Evolutionary conservation across 2,329 filamentous ascomycete species (phyloP).

Genomic region (Blumeriella jaapii): DNA sequence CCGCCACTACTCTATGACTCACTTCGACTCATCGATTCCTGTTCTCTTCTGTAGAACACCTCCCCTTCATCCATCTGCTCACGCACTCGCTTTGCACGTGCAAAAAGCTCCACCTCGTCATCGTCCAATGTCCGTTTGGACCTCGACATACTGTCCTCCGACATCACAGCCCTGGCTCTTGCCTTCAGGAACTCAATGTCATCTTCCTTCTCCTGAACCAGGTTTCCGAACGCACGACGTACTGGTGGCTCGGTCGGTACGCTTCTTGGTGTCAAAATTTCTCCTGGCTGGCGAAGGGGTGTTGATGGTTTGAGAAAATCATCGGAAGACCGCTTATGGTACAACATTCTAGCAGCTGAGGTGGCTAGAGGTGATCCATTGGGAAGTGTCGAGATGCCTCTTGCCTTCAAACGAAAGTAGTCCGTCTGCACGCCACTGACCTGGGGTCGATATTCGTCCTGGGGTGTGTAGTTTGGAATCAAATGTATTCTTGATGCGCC

Average conservation of each 20-base stretch:
- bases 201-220: conserved; percentile 7
- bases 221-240: conserved; percentile 1
- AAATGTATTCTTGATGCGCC: conserved; percentile 25
- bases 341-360: conserved; percentile 21
- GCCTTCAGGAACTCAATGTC: conserved; percentile 19
- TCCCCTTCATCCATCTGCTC: conserved; percentile 27
- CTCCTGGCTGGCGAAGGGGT: conserved; percentile 7
- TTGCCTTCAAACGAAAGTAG: conserved; percentile 28
- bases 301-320: conserved; percentile 14
- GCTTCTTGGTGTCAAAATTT: conserved; percentile 14
- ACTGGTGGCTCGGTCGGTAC: conserved; percentile 13
- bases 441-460: conserved; percentile 18
- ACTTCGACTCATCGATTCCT: conserved; percentile 15
- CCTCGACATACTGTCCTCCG: conserved; percentile 9
- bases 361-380: conserved; percentile 24
- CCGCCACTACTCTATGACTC: conserved; percentile 1
- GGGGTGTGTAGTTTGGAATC: conserved; percentile 15
- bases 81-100: conserved; percentile 24
- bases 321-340: conserved; percentile 21
- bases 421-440: conserved; percentile 27
- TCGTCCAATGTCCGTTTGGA: conserved; percentile 14
- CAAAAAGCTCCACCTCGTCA: conserved; percentile 26
- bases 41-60: conserved; percentile 22
- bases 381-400: conserved; percentile 25
- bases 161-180: conserved; percentile 19